phyloP scores from a whole-genome alignment of 2,329 filamentous ascomycete genomes.

The Neonectria coccinea region DNA sequence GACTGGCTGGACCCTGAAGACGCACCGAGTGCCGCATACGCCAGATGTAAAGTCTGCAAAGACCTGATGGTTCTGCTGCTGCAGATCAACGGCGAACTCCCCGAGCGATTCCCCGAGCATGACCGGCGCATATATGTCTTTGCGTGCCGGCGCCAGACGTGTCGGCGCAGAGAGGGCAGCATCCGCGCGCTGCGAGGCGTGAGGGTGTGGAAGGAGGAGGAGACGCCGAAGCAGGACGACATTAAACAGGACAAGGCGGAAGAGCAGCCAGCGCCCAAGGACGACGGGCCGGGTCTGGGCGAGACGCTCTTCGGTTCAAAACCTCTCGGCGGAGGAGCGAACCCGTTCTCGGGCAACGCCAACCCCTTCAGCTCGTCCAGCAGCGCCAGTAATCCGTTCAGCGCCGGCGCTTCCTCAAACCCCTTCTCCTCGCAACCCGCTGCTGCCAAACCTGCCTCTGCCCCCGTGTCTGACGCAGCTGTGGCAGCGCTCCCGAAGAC shows the following conservation, averaged over 20 bases:
- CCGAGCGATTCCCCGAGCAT: slow-evolving; percentile 86
- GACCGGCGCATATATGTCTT: slow-evolving; percentile 91
- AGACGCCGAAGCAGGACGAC: slow-evolving; percentile 44
- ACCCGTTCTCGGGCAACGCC: slow-evolving; percentile 69
- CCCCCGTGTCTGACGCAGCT: slow-evolving; percentile 40
- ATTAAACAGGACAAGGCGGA: slow-evolving; percentile 48
- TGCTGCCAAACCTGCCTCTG: background rate
- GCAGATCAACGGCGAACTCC: slow-evolving; percentile 91
- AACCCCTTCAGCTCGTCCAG: slow-evolving; percentile 60
- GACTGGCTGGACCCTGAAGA: slow-evolving; percentile 83
- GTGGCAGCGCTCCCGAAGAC: slow-evolving; percentile 63
- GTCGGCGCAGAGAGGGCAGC: slow-evolving; percentile 84
- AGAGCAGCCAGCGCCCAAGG: slow-evolving; percentile 51
- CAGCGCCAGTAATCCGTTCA: slow-evolving; percentile 47
- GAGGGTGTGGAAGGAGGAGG: slow-evolving; percentile 63
- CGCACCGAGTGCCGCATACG: slow-evolving; percentile 80
- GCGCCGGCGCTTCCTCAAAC: slow-evolving; percentile 41
- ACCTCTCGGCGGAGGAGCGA: slow-evolving; percentile 57
- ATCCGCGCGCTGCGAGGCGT: slow-evolving; percentile 80
- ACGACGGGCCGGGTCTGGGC: slow-evolving; percentile 64
- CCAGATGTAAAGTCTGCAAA: slow-evolving; percentile 89
- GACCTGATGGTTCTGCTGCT: slow-evolving; percentile 85
- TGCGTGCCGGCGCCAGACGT: slow-evolving; percentile 80
- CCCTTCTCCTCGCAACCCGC: slow-evolving; percentile 49
- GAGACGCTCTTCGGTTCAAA: slow-evolving; percentile 78